Evolutionary conservation across 169 alveolate species (phyloP).

Genomic region (Plasmodium gaboni): DNA sequence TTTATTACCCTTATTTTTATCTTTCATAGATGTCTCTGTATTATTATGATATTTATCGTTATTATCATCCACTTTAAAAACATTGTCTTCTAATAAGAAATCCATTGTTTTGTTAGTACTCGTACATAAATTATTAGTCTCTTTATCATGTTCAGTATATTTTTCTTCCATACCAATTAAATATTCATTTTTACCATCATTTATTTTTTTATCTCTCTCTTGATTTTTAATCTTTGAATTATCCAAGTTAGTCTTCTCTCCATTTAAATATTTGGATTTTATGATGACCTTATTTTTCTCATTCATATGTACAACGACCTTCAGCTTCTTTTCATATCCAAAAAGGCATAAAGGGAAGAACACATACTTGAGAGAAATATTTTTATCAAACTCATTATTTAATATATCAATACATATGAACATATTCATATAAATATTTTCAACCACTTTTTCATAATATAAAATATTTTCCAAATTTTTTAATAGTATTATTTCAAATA

Average conservation of each 20-base stretch:
- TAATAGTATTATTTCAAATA: constrained; percentile 59
- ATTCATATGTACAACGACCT: constrained; percentile 37
- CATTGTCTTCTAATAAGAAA: no score
- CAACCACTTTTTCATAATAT: constrained; percentile 55
- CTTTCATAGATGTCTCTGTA: neutral
- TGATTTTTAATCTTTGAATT: no score
- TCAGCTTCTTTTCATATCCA: constrained; percentile 6
- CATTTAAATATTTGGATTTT: constrained; percentile 3
- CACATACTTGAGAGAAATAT: constrained; percentile 52
- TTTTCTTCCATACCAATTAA: neutral
- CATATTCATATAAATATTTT: constrained; percentile 69
- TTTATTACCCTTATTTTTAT: neutral
- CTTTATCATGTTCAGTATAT: no score
- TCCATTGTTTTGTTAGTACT: no score
- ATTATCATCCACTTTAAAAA: no score
- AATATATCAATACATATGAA: constrained; percentile 74
- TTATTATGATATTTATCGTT: no score
- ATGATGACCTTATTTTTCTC: constrained; percentile 25
- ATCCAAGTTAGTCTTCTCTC: neutral
- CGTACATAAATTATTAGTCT: no score
- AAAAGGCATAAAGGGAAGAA: constrained; percentile 51
- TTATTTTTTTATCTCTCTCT: neutral
- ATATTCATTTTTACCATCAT: neutral
- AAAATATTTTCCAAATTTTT: constrained; percentile 66
- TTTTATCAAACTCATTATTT: constrained; percentile 48